A percentile compares a stretch with the other conserved stretches of the same genome.
These are phyloP conservation scores for Conticribra guillardii DNA, from an alignment of 108 stramenopile genomes.

Conservation along the genomic window DNA sequence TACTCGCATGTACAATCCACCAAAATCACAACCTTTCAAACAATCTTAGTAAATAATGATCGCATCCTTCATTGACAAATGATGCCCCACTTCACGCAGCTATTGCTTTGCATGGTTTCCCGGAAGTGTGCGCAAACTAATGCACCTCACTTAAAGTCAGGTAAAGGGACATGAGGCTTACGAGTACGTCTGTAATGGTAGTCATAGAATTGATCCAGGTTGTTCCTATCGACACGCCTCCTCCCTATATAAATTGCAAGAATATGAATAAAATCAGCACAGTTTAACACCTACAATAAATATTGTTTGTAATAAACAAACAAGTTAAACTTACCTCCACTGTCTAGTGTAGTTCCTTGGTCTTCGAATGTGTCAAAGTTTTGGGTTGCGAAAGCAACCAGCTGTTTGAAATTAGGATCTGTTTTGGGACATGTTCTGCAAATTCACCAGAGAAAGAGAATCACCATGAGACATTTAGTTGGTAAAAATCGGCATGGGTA, in stretches of 20 bases:
- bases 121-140: no score
- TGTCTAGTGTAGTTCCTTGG: conserved; percentile 75
- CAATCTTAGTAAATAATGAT: no score
- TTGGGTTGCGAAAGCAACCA: conserved; percentile 82
- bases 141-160: conserved; percentile 39
- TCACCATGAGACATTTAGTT: no score
- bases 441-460: neutral
- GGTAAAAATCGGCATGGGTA: no score
- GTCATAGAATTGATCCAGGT: conserved; percentile 89
- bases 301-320: neutral
- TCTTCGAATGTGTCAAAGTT: conserved; percentile 95
- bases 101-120: no score
- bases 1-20: no score
- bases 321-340: conserved; percentile 30
- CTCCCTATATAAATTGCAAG: conserved; percentile 13
- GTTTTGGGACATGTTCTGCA: conserved; percentile 80
- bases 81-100: no score
- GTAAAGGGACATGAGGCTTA: conserved; percentile 71
- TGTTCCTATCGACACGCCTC: conserved; percentile 57
- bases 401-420: conserved; percentile 80
- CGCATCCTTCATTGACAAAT: no score
- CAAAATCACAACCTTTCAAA: no score
- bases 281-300: neutral
- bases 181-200: conserved; percentile 87
- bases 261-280: neutral